Evolutionary conservation across 2,329 filamentous ascomycete genomes (phyloP).

Genomic region (Nemania sp.): DNA sequence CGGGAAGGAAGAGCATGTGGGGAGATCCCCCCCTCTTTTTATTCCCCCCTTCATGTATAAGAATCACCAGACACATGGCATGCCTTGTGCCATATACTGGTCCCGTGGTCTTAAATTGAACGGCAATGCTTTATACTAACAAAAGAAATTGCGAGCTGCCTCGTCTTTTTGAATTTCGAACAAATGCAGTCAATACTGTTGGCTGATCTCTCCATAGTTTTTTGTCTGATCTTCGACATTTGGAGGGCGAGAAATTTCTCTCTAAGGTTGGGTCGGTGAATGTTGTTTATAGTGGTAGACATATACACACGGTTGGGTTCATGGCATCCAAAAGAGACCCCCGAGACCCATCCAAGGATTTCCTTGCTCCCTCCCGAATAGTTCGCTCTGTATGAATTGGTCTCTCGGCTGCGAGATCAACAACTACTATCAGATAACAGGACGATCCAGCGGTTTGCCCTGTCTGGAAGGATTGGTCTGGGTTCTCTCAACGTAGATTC

Average conservation of each 20-base stretch:
- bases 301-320: conserved; percentile 29
- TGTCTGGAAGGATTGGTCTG: conserved; percentile 1
- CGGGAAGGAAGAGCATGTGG: too few species aligned
- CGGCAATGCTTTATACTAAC: conserved; percentile 29
- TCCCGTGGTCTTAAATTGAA: not conserved
- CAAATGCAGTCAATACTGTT: conserved; percentile 13
- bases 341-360: conserved; percentile 16
- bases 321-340: conserved; percentile 17
- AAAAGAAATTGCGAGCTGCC: conserved; percentile 23
- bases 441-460: not conserved
- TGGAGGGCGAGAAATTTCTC: not conserved
- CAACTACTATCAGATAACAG: not conserved
- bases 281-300: conserved; percentile 29
- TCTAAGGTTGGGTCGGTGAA: conserved; percentile 20
- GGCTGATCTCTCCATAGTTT: not conserved
- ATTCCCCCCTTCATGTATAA: too few species aligned
- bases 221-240: conserved; percentile 4
- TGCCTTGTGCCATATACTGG: too few species aligned
- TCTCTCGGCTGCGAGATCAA: conserved; percentile 1
- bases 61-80: too few species aligned
- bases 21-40: too few species aligned
- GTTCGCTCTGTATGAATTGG: conserved; percentile 10
- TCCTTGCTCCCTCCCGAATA: conserved; percentile 8
- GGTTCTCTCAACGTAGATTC: not conserved
- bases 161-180: conserved; percentile 23